Conservation (phyloP, 1,139 yeast species). For the Debaryomyces udenii region DNA sequence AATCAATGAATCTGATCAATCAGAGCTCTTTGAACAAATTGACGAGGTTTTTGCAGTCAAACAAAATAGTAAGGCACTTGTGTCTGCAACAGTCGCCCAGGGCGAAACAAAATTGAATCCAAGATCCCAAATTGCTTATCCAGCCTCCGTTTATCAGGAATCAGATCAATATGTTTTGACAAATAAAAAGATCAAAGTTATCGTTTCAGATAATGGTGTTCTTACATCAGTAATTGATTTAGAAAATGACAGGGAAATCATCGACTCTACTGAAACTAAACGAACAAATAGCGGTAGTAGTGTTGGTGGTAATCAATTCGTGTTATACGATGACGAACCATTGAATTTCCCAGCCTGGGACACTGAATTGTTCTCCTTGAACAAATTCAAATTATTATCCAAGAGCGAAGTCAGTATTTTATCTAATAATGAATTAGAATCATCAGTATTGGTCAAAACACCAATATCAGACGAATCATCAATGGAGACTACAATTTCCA, state of each 20-base stretch:
- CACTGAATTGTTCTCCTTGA: slow-evolving; percentile 84
- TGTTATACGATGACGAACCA: slow-evolving; percentile 87
- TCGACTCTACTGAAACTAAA: slow-evolving; percentile 54
- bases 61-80: slow-evolving; percentile 7
- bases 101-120: slow-evolving; percentile 21
- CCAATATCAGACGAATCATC: slow-evolving; percentile 57
- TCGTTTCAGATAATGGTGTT: slow-evolving; percentile 61
- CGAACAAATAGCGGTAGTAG: slow-evolving; percentile 39
- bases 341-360: slow-evolving; percentile 96
- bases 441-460: slow-evolving; percentile 64
- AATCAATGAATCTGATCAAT: slow-evolving; percentile 21
- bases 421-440: slow-evolving; percentile 58
- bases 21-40: slow-evolving; percentile 14
- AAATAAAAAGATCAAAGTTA: slow-evolving; percentile 63
- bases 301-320: slow-evolving; percentile 74
- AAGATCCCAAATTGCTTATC: slow-evolving; percentile 36
- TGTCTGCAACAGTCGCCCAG: slow-evolving; percentile 15
- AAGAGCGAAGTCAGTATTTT: slow-evolving; percentile 52
- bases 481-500: slow-evolving; percentile 70
- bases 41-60: slow-evolving; percentile 5
- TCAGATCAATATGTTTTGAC: slow-evolving; percentile 50
- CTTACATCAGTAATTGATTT: slow-evolving; percentile 69
- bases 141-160: slow-evolving; percentile 47
- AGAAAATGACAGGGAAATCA: slow-evolving; percentile 62
- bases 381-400: slow-evolving; percentile 56